These are phyloP conservation scores for Fusarium pininemorale DNA, from an alignment of 2,329 filamentous ascomycete species.

Conservation along the genomic window DNA sequence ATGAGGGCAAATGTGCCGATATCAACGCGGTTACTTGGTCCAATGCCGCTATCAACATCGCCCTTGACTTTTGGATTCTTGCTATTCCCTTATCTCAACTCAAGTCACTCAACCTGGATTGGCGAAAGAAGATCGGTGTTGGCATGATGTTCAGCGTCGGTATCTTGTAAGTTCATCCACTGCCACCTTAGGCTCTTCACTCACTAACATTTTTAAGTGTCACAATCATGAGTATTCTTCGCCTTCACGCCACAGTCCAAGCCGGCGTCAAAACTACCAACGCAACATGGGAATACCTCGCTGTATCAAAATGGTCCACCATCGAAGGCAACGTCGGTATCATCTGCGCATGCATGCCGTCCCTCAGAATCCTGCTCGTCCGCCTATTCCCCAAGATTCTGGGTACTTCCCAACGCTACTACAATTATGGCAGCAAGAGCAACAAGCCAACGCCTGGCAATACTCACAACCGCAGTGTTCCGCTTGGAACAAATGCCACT, in stretches of 20 bases:
- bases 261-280: constrained; percentile 45
- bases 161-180: constrained; percentile 49
- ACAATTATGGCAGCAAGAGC: constrained; percentile 37
- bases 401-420: constrained; percentile 44
- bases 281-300: constrained; percentile 49
- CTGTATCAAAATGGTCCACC: constrained; percentile 47
- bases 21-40: constrained; percentile 60
- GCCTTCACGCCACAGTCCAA: constrained; percentile 47
- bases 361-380: constrained; percentile 48
- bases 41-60: constrained; percentile 62
- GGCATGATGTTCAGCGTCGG: constrained; percentile 62
- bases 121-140: constrained; percentile 60
- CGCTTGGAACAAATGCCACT: constrained; percentile 33
- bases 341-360: constrained; percentile 52
- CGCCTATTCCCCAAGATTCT: constrained; percentile 50
- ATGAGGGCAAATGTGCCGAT: constrained; percentile 58
- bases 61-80: constrained; percentile 62
- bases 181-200: no score
- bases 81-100: constrained; percentile 59
- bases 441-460: constrained; percentile 16
- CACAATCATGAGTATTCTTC: constrained; percentile 51
- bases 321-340: constrained; percentile 52
- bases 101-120: constrained; percentile 52
- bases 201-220: constrained; percentile 38
- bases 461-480: constrained; percentile 4